Evolutionary conservation across 2,329 filamentous ascomycete species (phyloP).

Genomic region (Aureobasidium sp.): DNA sequence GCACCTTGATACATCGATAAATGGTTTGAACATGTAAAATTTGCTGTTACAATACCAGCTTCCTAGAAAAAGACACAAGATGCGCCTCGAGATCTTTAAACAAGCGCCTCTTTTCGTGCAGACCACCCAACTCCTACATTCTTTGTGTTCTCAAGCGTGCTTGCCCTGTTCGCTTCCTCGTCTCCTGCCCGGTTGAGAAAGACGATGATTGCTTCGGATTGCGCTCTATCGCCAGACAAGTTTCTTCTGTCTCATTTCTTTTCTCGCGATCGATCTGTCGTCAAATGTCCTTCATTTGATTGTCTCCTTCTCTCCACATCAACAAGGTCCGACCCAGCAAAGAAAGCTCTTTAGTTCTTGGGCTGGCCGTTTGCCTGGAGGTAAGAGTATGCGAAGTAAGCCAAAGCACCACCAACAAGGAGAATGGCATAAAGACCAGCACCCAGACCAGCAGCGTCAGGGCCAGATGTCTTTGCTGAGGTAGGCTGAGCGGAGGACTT

Average conservation of each 20-base stretch:
- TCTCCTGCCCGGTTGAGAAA: neutral
- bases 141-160: neutral
- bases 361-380: constrained; percentile 45
- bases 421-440: constrained; percentile 76
- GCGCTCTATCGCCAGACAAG: neutral
- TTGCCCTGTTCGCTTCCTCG: neutral
- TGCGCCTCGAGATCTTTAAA: neutral
- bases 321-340: neutral
- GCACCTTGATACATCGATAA: neutral
- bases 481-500: constrained; percentile 49
- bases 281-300: neutral
- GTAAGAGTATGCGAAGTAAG: constrained; percentile 82
- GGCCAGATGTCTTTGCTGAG: constrained; percentile 44
- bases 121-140: neutral
- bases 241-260: neutral
- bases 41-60: neutral
- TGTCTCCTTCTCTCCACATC: neutral
- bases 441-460: constrained; percentile 50
- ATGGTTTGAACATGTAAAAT: neutral
- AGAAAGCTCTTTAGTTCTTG: neutral
- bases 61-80: neutral
- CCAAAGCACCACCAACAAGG: constrained; percentile 66
- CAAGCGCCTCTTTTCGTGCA: neutral
- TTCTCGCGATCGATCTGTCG: neutral
- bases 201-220: neutral